Base-by-base conservation (phyloP, 495 filamentous ascomycete species). In the Amorphotheca resinae region DNA sequence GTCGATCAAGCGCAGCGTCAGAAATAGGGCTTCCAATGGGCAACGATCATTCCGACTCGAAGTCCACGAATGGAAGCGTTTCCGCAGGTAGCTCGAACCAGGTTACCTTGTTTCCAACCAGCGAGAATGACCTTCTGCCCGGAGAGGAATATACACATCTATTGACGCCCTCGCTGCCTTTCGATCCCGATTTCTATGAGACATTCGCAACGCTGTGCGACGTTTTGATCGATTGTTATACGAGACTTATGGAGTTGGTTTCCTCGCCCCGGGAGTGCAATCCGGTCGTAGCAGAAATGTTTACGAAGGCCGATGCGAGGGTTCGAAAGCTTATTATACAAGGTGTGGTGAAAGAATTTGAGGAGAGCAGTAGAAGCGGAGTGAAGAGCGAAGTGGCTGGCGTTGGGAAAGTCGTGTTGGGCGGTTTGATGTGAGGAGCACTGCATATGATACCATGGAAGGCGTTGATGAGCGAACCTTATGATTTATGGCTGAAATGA, bases 201-300 rank as follows among this genome's bases (percentile, higher is more conserved):
- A 93, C 86, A 0, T 96, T 96, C 61, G 82, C 87, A n/a, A 95
- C 91, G 7, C 67, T 99, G 18, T 96, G 91, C 63, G 93, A 99
- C 59, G 84, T 93, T 2, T 63, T 99, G 44, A 93, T 95, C 49
- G 91, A 96, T 53, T 84, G 77, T 52, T 99, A 99, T 61, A 77
- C 77, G 37, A 72, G 79, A 23, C 74, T 96, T 16, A 64, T 89
- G 54, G 64, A 61, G 16, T 66, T 96, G 37, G 66, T 96, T 31
- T 66, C 76, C 21, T 71, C 73, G 0, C 76, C 87, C 2, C 57
- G 63, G 15, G 67, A 77, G 33, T 86, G 85, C 43, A 62, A 56
- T 6, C 67, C 72, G 3, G 62, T 64, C 4, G 74, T 93, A 0
- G 76, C 72, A 1, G 91, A 96, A 56, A 61, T 83, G 33, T 99